A percentile compares a stretch with the other conserved stretches of the same genome.
Conservation (phyloP, 345 rosid species). For the Lepidium aucheri region DNA sequence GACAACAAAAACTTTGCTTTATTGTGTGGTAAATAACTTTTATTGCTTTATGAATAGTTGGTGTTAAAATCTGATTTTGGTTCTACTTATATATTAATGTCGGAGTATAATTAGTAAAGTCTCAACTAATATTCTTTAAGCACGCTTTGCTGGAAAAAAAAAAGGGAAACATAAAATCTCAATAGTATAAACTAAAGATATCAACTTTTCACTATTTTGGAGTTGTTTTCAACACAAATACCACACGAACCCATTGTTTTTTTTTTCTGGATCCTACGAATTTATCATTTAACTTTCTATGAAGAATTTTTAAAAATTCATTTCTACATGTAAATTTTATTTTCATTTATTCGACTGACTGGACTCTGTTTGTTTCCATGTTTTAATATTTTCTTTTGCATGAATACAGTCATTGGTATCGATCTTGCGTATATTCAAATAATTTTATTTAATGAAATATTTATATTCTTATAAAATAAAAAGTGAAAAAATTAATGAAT, state of each 20-base stretch:
- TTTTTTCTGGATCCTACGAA: not conserved
- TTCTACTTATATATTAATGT: not conserved
- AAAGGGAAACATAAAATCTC: slow-evolving; percentile 4
- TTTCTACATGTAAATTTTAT: not conserved
- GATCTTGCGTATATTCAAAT: too few relatives aligned
- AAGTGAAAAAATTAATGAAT: too few relatives aligned
- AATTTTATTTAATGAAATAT: too few relatives aligned
- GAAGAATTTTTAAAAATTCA: not conserved
- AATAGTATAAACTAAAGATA: not conserved
- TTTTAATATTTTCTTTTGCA: too few relatives aligned
- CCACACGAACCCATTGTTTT: not conserved
- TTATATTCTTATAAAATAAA: too few relatives aligned
- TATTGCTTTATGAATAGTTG: too few relatives aligned
- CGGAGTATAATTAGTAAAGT: not conserved
- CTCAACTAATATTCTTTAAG: not conserved
- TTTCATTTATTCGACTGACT: too few relatives aligned
- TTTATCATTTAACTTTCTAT: not conserved
- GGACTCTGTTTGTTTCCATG: too few relatives aligned
- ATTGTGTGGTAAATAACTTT: too few relatives aligned
- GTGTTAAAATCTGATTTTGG: slow-evolving; percentile 21
- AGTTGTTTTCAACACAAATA: slow-evolving; percentile 15
- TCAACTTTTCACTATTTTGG: slow-evolving; percentile 5
- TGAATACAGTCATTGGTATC: too few relatives aligned
- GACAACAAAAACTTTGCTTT: too few relatives aligned
- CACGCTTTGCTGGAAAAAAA: too few relatives aligned